These are phyloP conservation scores for Trichoderma koningiopsis DNA, from an alignment of 2,329 filamentous ascomycete species.

Conservation along the genomic window DNA sequence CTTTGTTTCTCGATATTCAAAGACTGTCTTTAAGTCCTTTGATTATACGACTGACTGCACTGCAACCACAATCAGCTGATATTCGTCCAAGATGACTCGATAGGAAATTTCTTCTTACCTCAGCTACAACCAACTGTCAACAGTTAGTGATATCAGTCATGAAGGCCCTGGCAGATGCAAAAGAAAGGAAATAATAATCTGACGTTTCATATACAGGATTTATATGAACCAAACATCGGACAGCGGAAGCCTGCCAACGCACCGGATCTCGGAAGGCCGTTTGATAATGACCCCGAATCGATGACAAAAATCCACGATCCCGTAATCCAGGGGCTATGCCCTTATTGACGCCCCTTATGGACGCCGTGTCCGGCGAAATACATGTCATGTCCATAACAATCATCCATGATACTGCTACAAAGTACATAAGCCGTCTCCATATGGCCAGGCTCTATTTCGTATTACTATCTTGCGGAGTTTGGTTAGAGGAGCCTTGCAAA, in stretches of 20 bases:
- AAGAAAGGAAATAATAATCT: neutral
- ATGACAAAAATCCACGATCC: neutral
- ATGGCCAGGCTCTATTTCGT: neutral
- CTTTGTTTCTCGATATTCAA: neutral
- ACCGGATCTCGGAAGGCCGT: constrained; percentile 6
- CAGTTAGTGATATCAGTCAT: neutral
- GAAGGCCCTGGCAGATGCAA: neutral
- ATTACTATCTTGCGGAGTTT: constrained; percentile 12
- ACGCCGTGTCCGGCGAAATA: neutral
- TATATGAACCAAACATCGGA: constrained; percentile 6
- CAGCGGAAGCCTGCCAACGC: neutral
- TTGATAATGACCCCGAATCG: neutral
- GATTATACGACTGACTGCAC: neutral
- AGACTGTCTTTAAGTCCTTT: neutral
- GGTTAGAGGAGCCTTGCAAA: neutral
- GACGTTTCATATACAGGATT: neutral
- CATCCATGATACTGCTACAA: neutral
- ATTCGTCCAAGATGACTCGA: neutral
- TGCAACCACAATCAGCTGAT: neutral
- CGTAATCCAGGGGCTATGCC: neutral
- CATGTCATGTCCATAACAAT: neutral
- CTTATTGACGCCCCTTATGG: neutral
- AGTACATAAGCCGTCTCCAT: neutral
- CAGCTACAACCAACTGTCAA: neutral
- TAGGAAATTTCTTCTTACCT: neutral